Base-by-base conservation (phyloP, 176 grass and related monocot genomes). In the Raddia guianensis region DNA sequence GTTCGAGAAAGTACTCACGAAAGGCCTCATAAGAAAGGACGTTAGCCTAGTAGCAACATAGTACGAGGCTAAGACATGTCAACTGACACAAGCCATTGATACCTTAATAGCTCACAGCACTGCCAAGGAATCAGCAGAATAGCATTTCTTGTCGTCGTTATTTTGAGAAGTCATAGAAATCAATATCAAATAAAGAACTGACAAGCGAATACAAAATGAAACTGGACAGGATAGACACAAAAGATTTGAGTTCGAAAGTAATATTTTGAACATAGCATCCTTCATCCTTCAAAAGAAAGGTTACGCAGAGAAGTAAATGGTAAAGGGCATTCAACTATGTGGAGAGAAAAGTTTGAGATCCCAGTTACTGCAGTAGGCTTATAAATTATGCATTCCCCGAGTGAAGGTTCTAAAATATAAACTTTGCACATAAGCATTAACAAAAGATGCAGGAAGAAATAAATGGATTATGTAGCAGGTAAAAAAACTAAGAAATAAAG, bases 401-500 rank as follows among this genome's bases (percentile, higher is more conserved):
- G 20, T 52, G 11, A 81, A 43, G 47, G 55, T 69, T 76, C 47
- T 51, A n/a, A 45, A 52, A 6, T 16, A 34, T 14, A 20, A 45
- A 52, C 9, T 16, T 46, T 14, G 15, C 46, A n/a, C 6, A 34
- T 70, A 42, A 63, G 20, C 64, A 63, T 55, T 70, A 62, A 70
- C 52, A 8, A 19, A 79, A 63, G 72, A 72, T 58, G 27, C 35
- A 13, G 10, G 11, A 70, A 35, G 64, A 53, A 83, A 77, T 40
- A 74, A 87, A 67, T 42, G 79, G 73, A 75, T 71, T 60, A 63
- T 63, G 79, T 48, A 19, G 77, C 33, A 78, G 58, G 18, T 70
- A 81, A 52, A 54, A 78, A 63, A 70, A 74, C 54, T 62, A 43
- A 37, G 13, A 75, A 37, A 75, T 69, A 74, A 84, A 84, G 64